phyloP scores from a whole-genome alignment of 805 yeast genomes.

The Schwanniomyces polymorphus region DNA sequence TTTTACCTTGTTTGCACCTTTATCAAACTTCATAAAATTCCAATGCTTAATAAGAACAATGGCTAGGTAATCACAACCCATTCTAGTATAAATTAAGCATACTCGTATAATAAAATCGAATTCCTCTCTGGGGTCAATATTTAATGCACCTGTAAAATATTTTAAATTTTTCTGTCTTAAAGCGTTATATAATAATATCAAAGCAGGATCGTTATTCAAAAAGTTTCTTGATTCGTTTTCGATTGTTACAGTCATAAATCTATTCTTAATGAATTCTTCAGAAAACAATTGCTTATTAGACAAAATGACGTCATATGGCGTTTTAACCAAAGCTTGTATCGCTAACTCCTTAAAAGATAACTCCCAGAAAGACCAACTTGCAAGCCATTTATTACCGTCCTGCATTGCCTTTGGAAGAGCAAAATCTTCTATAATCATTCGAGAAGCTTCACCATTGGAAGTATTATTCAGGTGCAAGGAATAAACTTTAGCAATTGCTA shows the following conservation, averaged over 20 bases:
- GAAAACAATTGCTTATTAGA: constrained; percentile 21
- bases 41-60: constrained; percentile 64
- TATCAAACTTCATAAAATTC: constrained; percentile 46
- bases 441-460: constrained; percentile 6
- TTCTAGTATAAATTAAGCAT: constrained; percentile 67
- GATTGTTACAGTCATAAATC: constrained; percentile 10
- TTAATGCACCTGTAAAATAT: constrained; percentile 51
- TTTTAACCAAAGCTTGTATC: constrained; percentile 62
- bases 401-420: constrained; percentile 58
- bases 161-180: constrained; percentile 54
- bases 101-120: constrained; percentile 61
- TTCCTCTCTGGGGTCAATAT: constrained; percentile 49
- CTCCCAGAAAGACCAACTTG: constrained; percentile 80
- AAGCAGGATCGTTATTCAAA: constrained; percentile 78
- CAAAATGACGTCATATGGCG: constrained; percentile 41
- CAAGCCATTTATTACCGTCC: constrained; percentile 75
- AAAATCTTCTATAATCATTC: constrained; percentile 46
- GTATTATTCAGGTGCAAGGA: constrained; percentile 48
- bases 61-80: constrained; percentile 89
- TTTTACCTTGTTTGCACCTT: constrained; percentile 5
- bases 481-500: constrained; percentile 77
- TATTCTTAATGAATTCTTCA: constrained; percentile 14
- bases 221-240: constrained; percentile 28
- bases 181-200: constrained; percentile 62
- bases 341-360: constrained; percentile 42